Base-by-base conservation (phyloP, 257 asterid species). In the Perilla frutescens region DNA sequence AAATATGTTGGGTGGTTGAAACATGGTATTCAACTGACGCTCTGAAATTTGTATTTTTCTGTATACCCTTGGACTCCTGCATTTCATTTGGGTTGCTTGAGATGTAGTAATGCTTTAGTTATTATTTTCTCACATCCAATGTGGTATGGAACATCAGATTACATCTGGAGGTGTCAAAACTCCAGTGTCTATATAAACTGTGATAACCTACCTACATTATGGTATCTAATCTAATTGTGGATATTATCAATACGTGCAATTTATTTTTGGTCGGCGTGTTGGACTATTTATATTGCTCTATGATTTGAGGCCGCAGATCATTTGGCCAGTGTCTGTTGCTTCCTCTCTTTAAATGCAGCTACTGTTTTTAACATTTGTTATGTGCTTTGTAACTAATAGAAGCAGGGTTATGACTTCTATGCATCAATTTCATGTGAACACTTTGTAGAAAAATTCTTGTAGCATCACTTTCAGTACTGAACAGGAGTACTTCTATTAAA, bases 401-500 rank as follows among this genome's bases (percentile, higher is more conserved):
- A 44, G 32, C 37, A 43, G 55, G 51, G 39, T 44, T 62, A 36
- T 20, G 20, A 61, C 20, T 61, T 29, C 14, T 10, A 31, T 63
- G 54, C 53, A 57, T 51, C 32, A 26, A 49, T 70, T 63, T 49
- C 62, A 50, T 36, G 31, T 57, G 41, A 57, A 12, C 12, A 65
- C 45, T 58, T 31, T 68, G 36, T 45, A 39, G 10, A 55, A 9
- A 20, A 20, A 6, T 59, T 53, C 12, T 62, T 69, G 14, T 9
- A 43, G 31, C 40, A 8, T 60, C 41, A 14, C 5, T 9, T 40
- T 26, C 44, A 64, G 34, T 54, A 58, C 34, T 45, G 20, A 34
- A 43, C 62, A 50, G 32, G 45, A 7, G 34, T 77, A 76, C 4
- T 34, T 74, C 79, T 66, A 37, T 56, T 77, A 65, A 73, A 55